Evolutionary conservation across 371 early-diverging fungal species (phyloP).

Genomic region (Globomyces sp.): DNA sequence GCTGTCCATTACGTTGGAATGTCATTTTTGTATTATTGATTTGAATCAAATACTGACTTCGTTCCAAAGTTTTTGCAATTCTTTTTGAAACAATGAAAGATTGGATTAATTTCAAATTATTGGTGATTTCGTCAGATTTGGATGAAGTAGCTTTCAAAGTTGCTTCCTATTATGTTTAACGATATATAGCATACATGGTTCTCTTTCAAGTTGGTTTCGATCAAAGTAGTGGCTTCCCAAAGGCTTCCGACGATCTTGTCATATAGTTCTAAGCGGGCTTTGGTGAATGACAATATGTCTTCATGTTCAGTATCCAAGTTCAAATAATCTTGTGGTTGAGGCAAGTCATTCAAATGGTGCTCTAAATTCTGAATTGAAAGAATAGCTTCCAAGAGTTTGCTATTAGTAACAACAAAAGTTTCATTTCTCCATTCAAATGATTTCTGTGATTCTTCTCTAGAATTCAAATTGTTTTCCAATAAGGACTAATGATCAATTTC

Average conservation of each 20-base stretch:
- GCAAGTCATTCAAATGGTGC: no score
- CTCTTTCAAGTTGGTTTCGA: conserved; percentile 58
- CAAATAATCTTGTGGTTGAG: no score
- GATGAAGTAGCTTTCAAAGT: conserved; percentile 70
- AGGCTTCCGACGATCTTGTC: conserved; percentile 55
- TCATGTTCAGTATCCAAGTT: no score
- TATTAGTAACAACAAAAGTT: conserved; percentile 40
- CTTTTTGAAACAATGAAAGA: conserved; percentile 59
- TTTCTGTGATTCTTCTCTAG: conserved; percentile 28
- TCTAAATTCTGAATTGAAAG: no score
- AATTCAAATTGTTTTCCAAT: conserved; percentile 18
- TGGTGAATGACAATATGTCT: no score
- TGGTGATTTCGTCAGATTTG: conserved; percentile 62
- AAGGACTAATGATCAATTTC: neutral
- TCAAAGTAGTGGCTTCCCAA: conserved; percentile 61
- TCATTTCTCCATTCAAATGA: conserved; percentile 41
- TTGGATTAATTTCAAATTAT: conserved; percentile 55
- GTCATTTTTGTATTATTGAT: neutral
- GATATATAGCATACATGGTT: conserved; percentile 17
- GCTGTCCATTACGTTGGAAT: neutral
- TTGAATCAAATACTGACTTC: neutral
- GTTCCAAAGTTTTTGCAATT: conserved; percentile 20
- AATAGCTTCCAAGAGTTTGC: neutral
- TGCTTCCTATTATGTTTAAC: conserved; percentile 52
- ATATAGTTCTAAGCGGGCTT: conserved; percentile 35